Evolutionary conservation across 2,329 filamentous ascomycete species (phyloP).

Genomic region (Trichoderma simmonsii): DNA sequence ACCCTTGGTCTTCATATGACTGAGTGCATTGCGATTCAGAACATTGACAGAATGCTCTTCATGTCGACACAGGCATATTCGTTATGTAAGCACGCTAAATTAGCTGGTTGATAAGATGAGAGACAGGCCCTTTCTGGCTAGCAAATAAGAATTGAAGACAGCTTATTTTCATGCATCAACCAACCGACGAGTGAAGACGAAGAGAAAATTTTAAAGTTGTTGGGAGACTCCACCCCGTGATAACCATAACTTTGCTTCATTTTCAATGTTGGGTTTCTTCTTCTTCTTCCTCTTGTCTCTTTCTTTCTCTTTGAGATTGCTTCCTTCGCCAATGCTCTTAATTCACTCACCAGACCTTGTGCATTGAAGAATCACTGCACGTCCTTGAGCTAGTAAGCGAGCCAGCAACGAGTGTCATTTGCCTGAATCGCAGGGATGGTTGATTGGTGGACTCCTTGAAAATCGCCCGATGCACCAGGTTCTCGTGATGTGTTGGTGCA

Average conservation of each 20-base stretch:
- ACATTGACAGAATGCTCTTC: background rate
- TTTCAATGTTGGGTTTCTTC: background rate
- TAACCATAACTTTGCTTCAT: background rate
- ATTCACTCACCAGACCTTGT: background rate
- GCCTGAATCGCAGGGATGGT: background rate
- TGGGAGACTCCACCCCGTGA: background rate
- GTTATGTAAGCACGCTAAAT: background rate
- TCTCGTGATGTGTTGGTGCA: background rate
- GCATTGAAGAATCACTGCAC: background rate
- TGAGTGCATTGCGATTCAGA: background rate
- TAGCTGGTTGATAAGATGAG: background rate
- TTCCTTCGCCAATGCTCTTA: background rate
- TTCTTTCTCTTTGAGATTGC: background rate
- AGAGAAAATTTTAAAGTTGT: background rate
- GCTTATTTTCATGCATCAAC: background rate
- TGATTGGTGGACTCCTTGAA: background rate
- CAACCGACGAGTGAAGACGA: background rate
- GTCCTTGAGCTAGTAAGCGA: background rate
- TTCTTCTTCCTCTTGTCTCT: background rate
- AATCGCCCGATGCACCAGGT: background rate
- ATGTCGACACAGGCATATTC: background rate
- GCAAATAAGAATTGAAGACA: background rate
- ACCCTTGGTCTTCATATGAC: background rate
- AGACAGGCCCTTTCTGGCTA: background rate
- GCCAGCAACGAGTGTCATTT: background rate